These are phyloP conservation scores for Tulasnella sp. DNA, from an alignment of 768 basidiomycete species.

Conservation along the genomic window DNA sequence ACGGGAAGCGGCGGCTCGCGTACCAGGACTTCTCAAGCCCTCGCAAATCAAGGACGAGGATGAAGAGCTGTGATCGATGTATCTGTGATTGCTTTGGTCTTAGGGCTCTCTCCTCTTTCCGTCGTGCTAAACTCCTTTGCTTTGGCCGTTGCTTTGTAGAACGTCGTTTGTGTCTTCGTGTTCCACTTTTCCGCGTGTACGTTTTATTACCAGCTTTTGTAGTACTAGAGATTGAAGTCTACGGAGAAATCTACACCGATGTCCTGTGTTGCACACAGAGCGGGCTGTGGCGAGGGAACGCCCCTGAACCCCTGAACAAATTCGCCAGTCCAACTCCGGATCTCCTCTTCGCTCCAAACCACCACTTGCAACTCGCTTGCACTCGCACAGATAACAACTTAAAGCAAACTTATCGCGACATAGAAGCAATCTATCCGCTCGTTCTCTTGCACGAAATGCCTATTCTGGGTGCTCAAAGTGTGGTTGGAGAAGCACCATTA, in stretches of 20 bases:
- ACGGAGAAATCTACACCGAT: not conserved
- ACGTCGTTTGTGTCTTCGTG: conserved; percentile 2
- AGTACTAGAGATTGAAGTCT: conserved; percentile 4
- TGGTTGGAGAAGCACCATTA: conserved; percentile 20
- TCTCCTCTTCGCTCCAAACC: conserved; percentile 15
- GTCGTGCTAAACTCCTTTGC: not conserved
- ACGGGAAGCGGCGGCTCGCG: conserved; percentile 82
- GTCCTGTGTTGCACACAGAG: not conserved
- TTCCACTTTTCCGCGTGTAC: conserved; percentile 5
- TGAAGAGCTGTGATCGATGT: conserved; percentile 23
- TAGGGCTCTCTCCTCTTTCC: not conserved
- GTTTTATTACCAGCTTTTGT: conserved; percentile 2
- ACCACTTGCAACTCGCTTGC: conserved; percentile 15
- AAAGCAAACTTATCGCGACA: not conserved
- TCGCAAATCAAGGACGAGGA: conserved; percentile 92
- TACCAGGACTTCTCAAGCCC: conserved; percentile 98
- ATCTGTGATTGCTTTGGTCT: not conserved
- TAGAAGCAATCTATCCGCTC: not conserved
- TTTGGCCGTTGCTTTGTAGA: conserved; percentile 10
- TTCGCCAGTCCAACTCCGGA: not conserved
- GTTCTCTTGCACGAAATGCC: conserved; percentile 18
- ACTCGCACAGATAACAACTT: not conserved
- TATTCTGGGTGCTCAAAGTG: not conserved
- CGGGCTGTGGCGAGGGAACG: not conserved
- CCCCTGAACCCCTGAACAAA: conserved; percentile 22